These are phyloP conservation scores for Botrytis fragariae DNA, from an alignment of 2,329 filamentous ascomycete species.

Conservation along the genomic window DNA sequence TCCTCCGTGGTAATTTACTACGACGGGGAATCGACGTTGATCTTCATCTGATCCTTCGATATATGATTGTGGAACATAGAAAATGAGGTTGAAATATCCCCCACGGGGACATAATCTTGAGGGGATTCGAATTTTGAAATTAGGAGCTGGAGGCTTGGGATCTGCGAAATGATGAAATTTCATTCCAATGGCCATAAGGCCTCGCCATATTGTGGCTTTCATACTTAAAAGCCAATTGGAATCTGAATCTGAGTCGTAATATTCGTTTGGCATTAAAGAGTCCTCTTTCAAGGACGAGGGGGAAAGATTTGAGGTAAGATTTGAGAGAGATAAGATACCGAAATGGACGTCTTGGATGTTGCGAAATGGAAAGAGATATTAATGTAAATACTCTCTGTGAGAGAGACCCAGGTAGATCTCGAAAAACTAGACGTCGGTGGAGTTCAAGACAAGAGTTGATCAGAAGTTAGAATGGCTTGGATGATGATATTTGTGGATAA, in stretches of 20 bases:
- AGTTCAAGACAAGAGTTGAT: not conserved
- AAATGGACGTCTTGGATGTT: not conserved
- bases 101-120: conserved; percentile 33
- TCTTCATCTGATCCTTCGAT: conserved; percentile 31
- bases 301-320: not conserved
- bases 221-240: conserved; percentile 29
- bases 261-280: conserved; percentile 11
- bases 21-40: conserved; percentile 45
- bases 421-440: not conserved
- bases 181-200: conserved; percentile 39
- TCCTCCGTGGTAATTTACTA: conserved; percentile 67
- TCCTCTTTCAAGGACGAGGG: not conserved
- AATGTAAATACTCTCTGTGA: not conserved
- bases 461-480: not conserved
- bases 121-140: conserved; percentile 38
- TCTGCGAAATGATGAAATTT: conserved; percentile 38
- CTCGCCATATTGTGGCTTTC: conserved; percentile 38
- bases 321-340: not conserved
- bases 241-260: not conserved
- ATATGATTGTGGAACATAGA: conserved; percentile 46
- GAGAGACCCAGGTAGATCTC: not conserved
- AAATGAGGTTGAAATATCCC: conserved; percentile 42
- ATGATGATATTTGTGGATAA: conserved; percentile 7
- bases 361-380: not conserved
- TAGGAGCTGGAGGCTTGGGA: conserved; percentile 35